Conservation (phyloP, 1,139 yeast species). For the Pichia sp. region DNA sequence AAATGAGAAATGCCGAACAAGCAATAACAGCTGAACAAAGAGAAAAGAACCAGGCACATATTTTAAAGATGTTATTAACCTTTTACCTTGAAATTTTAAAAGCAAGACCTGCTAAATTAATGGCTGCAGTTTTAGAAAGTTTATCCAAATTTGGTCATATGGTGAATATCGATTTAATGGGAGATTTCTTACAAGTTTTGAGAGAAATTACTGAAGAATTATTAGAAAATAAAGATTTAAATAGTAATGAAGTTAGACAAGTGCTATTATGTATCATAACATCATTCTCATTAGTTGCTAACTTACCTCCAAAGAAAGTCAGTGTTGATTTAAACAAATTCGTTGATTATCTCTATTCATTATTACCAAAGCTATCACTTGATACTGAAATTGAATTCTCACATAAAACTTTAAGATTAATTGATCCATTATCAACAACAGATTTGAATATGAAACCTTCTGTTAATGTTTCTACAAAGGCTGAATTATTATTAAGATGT, state of each 20-base stretch:
- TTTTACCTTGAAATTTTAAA: conserved; percentile 77
- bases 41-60: conserved; percentile 81
- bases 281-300: conserved; percentile 81
- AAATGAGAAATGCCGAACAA: conserved; percentile 82
- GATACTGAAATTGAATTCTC: conserved; percentile 88
- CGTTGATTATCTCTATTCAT: conserved; percentile 66
- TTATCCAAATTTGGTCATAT: conserved; percentile 86
- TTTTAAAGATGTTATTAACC: conserved; percentile 67
- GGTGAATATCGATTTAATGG: conserved; percentile 88
- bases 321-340: conserved; percentile 68
- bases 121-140: conserved; percentile 91
- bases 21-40: conserved; percentile 86
- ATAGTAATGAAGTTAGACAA: conserved; percentile 52
- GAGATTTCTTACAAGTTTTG: conserved; percentile 87
- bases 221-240: conserved; percentile 31
- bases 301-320: conserved; percentile 65
- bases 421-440: conserved; percentile 59
- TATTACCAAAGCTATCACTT: conserved; percentile 64
- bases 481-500: conserved; percentile 76
- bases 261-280: conserved; percentile 82
- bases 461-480: conserved; percentile 85
- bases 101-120: conserved; percentile 59
- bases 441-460: conserved; percentile 49
- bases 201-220: conserved; percentile 59
- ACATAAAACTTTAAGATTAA: conserved; percentile 72